Evolutionary conservation across 108 stramenopile species (phyloP), one percentile per base, ranked within the genome.

Genomic region (Fragilaria crotonensis): DNA sequence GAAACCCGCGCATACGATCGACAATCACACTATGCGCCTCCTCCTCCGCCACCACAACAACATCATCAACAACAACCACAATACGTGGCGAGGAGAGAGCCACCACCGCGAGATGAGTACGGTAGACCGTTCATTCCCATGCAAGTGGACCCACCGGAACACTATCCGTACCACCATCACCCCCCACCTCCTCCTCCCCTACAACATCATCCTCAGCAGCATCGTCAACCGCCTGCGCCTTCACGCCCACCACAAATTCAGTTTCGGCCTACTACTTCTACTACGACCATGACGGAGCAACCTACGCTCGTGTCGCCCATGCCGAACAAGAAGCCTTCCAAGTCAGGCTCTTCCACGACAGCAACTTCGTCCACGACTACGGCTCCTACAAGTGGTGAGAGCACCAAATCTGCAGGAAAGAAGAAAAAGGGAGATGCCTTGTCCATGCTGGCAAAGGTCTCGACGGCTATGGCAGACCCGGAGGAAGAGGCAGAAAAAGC

Each of bases 361-460:
- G n/a, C n/a, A n/a, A n/a, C n/a, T n/a, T n/a, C n/a, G n/a, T n/a
- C n/a, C n/a, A n/a, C n/a, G n/a, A n/a, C n/a, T n/a, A n/a, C n/a
- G n/a, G n/a, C n/a, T n/a, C n/a, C n/a, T n/a, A n/a, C n/a, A n/a
- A n/a, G n/a, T n/a, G n/a, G n/a, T n/a, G 36, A 7, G 14, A 41
- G 36, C 7, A 41, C 36, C 7, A 41, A 7, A 7, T 14, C 11
- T 7, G 36, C 7, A 41, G 36, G 14, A 11, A 41, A 41, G 14
- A 41, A 62, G 45, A 66, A 66, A 41, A 61, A 65, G 21, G 65
- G 65, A 45, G 72, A 73, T 62, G 52, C 60, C 3, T 30, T 73
- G 54, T 66, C 64, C 48, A 54, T 73, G 59, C 41, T 73, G 23
- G 72, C 72, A 21, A 64, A 66, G 51, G 72, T 73, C 26, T 73